Conservation (phyloP, 768 basidiomycete species). For the Fomitopsis pulvina region DNA sequence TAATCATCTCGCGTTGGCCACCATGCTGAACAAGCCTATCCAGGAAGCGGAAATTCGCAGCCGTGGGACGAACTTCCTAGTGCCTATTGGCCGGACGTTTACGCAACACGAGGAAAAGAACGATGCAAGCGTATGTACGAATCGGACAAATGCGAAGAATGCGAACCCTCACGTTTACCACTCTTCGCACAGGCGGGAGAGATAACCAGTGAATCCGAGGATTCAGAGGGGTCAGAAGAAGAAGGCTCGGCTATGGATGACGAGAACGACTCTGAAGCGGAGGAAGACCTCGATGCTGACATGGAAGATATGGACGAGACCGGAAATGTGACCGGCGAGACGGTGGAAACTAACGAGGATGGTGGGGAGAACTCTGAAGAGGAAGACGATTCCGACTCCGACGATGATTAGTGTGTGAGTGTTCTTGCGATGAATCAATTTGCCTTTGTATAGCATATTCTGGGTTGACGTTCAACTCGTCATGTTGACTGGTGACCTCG, state of each 20-base stretch:
- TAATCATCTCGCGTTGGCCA: constrained; percentile 1
- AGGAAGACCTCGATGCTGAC: constrained; percentile 54
- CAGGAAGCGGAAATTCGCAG: constrained; percentile 40
- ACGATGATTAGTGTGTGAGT: too few species aligned
- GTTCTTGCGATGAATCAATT: too few species aligned
- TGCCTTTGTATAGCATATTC: too few species aligned
- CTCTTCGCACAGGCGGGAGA: constrained; percentile 25
- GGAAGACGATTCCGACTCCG: constrained; percentile 3
- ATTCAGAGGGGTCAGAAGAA: constrained; percentile 35
- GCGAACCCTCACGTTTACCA: neutral
- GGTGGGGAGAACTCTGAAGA: constrained; percentile 6
- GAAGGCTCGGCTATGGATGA: constrained; percentile 30
- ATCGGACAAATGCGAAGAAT: neutral
- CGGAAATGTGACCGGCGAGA: constrained; percentile 29
- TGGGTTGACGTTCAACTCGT: too few species aligned
- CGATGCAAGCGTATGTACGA: constrained; percentile 42
- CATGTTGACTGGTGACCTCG: too few species aligned
- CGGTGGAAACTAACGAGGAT: constrained; percentile 41
- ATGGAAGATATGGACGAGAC: constrained; percentile 48
- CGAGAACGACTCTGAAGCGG: constrained; percentile 26
- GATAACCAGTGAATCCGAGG: constrained; percentile 24
- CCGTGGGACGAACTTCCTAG: constrained; percentile 58
- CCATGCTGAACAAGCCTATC: neutral
- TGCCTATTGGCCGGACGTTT: constrained; percentile 67
- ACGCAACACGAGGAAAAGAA: constrained; percentile 83